Base-by-base conservation (phyloP, 2,329 filamentous ascomycete genomes). In the Colletotrichum orbiculare region DNA sequence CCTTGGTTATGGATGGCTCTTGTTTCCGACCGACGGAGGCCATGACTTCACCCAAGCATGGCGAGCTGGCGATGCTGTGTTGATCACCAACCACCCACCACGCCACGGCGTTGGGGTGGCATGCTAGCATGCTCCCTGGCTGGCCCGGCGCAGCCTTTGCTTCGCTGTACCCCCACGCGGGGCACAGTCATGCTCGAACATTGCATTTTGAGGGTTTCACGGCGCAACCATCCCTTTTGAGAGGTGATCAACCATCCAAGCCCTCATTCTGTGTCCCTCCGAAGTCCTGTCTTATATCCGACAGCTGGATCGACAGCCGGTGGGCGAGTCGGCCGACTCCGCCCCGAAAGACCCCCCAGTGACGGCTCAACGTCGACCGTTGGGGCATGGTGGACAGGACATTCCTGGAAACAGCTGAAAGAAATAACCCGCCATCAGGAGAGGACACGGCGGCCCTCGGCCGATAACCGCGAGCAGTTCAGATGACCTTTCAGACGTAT, bases 141-240 rank as follows among this genome's bases (percentile, higher is more conserved):
- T 37, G n/a, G 46, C 35, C 33, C 49, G 54, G 60, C 48, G 41
- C 60, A 47, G 54, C 53, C 41, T 52, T 13, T 48, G 17, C 46
- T 52, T 48, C 50, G 37, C 35, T 42, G 54, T 45, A 66, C 64
- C 64, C 64, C 64, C 64, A 66, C 60, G 64, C 64, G 60, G 64
- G 60, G 64, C 64, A 55, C n/a, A 39, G 54, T 54, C 43, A 66
- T 66, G 60, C 54, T 54, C 43, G 59, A 57, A 39, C 42, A 39
- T 48, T 17, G 45, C 48, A 49, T 54, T 59, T 25, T 42, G 54
- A 54, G 43, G 43, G 54, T 52, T 50, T 54, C 39, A 54, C 54
- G 59, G 60, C 64, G 60, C 41, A 66, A 55, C 48, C 48, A 64
- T 15, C 60, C 60, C 33, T 59, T 66, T 66, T 60, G 46, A 66